Percentiles rank a stretch among this genome's conserved stretches.
Evolutionary conservation across 140 eudicot species (phyloP).

Genomic region (Bidens hawaiensis): DNA sequence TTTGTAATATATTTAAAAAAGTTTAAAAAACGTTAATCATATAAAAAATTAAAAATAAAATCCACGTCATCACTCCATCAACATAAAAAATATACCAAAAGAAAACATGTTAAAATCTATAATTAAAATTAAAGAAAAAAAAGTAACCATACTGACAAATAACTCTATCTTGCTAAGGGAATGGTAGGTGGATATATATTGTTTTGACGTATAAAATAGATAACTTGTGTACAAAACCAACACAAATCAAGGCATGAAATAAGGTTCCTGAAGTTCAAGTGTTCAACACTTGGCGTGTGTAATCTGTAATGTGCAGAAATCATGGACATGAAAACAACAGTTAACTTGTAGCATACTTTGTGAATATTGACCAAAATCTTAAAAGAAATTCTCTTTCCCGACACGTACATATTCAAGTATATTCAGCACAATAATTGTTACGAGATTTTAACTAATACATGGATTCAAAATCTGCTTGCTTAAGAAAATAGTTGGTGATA

Average conservation of each 20-base stretch:
- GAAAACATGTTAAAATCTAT: too few species aligned
- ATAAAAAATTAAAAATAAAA: too few species aligned
- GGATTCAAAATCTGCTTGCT: background rate
- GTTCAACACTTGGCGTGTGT: slow-evolving; percentile 10
- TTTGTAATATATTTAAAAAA: too few species aligned
- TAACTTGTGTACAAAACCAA: slow-evolving; percentile 3
- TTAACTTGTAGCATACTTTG: slow-evolving; percentile 6
- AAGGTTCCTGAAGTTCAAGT: slow-evolving; percentile 16
- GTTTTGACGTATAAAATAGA: slow-evolving; percentile 16
- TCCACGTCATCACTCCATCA: too few species aligned
- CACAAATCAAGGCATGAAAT: slow-evolving; percentile 35
- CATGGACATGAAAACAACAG: slow-evolving; percentile 3
- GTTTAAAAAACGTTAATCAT: too few species aligned
- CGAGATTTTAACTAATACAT: background rate
- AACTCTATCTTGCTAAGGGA: too few species aligned
- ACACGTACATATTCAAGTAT: background rate
- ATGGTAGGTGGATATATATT: too few species aligned
- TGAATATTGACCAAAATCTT: background rate
- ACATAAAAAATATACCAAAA: too few species aligned
- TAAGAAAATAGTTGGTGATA: too few species aligned
- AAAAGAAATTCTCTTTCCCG: background rate
- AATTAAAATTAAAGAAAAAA: too few species aligned
- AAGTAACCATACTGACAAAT: too few species aligned
- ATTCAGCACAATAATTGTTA: background rate
- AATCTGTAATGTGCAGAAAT: slow-evolving; percentile 1